phyloP scores from a whole-genome alignment of 805 yeast genomes.

The Cephaloascus fragrans region DNA sequence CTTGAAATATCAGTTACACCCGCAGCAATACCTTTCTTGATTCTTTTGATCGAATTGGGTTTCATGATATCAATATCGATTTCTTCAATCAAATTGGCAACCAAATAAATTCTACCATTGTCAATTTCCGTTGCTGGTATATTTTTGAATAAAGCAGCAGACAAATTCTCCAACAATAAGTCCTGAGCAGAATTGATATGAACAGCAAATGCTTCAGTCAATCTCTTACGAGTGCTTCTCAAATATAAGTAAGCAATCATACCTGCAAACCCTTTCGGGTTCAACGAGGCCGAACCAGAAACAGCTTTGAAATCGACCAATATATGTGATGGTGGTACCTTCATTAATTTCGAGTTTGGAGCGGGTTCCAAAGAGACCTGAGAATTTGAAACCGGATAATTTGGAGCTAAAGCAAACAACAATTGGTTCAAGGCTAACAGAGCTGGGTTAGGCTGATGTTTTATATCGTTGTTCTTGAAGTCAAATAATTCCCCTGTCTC shows the following conservation, averaged over 20 bases:
- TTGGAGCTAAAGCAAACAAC: conserved; percentile 61
- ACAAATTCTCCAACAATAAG: conserved; percentile 52
- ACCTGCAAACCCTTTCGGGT: conserved; percentile 61
- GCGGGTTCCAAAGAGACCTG: conserved; percentile 32
- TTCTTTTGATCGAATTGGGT: conserved; percentile 24
- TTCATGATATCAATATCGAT: conserved; percentile 30
- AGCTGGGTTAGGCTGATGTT: conserved; percentile 37
- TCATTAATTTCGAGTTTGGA: conserved; percentile 34
- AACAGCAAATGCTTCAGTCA: conserved; percentile 76
- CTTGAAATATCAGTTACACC: conserved; percentile 84
- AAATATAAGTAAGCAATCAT: conserved; percentile 66
- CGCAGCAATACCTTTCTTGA: conserved; percentile 76
- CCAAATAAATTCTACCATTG: conserved; percentile 60
- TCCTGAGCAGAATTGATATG: conserved; percentile 50
- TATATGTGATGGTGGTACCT: conserved; percentile 53
- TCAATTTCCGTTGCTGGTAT: conserved; percentile 61
- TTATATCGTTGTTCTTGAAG: conserved; percentile 7
- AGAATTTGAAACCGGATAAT: conserved; percentile 44
- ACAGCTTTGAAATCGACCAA: conserved; percentile 72
- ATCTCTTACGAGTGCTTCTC: conserved; percentile 49
- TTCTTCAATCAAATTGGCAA: conserved; percentile 66
- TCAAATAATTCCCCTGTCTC: conserved; percentile 47
- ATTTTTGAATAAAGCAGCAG: conserved; percentile 73
- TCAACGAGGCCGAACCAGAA: conserved; percentile 41
- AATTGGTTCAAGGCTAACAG: conserved; percentile 58